A percentile compares a stretch with the other conserved stretches of the same genome.
These are phyloP conservation scores for Blechomonas ayalai DNA, from an alignment of 208 protist genomes.

Conservation along the genomic window DNA sequence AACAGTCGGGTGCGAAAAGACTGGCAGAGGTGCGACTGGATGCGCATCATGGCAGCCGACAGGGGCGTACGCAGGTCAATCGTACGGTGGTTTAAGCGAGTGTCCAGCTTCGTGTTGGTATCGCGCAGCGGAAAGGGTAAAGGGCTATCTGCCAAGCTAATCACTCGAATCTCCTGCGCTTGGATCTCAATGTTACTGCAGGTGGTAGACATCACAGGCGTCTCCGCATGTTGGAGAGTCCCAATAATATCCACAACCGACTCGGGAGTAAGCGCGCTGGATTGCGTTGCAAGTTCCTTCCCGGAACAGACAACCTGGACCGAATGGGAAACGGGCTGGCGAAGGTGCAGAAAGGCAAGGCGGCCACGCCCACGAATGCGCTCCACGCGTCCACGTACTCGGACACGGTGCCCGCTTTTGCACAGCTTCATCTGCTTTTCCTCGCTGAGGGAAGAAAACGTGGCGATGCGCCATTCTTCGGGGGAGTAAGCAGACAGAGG, in stretches of 20 bases:
- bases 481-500: no score
- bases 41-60: conserved; percentile 88
- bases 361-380: conserved; percentile 37
- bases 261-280: conserved; percentile 48
- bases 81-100: conserved; percentile 93
- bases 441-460: no score
- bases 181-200: conserved; percentile 56
- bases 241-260: conserved; percentile 64
- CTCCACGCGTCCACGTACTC: conserved; percentile 57
- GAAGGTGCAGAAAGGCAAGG: conserved; percentile 64
- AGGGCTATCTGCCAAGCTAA: conserved; percentile 33
- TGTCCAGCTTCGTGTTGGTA: conserved; percentile 79
- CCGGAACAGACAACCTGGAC: conserved; percentile 61
- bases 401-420: no score
- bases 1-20: conserved; percentile 89
- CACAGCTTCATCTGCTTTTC: no score
- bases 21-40: conserved; percentile 78
- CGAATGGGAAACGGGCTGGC: conserved; percentile 53
- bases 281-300: conserved; percentile 15
- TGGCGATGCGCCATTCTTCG: no score
- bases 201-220: conserved; percentile 30
- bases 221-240: conserved; percentile 15
- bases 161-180: conserved; percentile 28
- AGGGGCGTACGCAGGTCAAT: conserved; percentile 95
- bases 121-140: conserved; percentile 89